phyloP scores from a whole-genome alignment of 78 protist genomes.

The Speleostelium caveatum region DNA sequence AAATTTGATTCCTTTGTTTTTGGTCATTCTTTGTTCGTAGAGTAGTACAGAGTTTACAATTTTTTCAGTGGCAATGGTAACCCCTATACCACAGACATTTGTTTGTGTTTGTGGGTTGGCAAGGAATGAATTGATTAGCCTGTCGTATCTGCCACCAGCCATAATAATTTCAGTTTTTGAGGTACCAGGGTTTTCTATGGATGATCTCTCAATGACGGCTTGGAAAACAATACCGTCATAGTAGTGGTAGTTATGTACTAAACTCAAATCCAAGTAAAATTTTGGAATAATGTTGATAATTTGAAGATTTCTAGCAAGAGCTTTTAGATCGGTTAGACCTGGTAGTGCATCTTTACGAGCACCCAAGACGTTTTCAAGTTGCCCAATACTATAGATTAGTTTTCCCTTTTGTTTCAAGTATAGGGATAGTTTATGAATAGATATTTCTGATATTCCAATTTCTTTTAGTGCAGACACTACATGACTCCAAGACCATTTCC shows the following conservation, averaged over 20 bases:
- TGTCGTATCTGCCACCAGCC: conserved; percentile 83
- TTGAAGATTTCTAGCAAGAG: conserved; percentile 41
- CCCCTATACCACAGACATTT: conserved; percentile 65
- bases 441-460: background rate
- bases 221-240: conserved; percentile 78
- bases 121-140: conserved; percentile 16
- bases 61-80: conserved; percentile 77
- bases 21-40: background rate
- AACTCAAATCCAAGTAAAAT: conserved; percentile 55
- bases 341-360: conserved; percentile 4
- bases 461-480: conserved; percentile 17
- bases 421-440: background rate
- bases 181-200: background rate
- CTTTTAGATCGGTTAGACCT: conserved; percentile 16
- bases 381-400: background rate
- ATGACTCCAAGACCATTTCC: conserved; percentile 42
- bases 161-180: conserved; percentile 48
- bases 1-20: background rate
- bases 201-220: conserved; percentile 26
- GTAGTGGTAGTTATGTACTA: conserved; percentile 66
- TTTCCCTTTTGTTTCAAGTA: conserved; percentile 37
- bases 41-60: conserved; percentile 20
- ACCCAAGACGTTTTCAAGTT: conserved; percentile 6
- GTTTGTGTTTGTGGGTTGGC: background rate
- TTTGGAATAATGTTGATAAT: conserved; percentile 62